Evolutionary conservation across 2,329 filamentous ascomycete genomes (phyloP), one percentile per base, ranked within the genome.

Genomic region (Aureobasidium sp.): DNA sequence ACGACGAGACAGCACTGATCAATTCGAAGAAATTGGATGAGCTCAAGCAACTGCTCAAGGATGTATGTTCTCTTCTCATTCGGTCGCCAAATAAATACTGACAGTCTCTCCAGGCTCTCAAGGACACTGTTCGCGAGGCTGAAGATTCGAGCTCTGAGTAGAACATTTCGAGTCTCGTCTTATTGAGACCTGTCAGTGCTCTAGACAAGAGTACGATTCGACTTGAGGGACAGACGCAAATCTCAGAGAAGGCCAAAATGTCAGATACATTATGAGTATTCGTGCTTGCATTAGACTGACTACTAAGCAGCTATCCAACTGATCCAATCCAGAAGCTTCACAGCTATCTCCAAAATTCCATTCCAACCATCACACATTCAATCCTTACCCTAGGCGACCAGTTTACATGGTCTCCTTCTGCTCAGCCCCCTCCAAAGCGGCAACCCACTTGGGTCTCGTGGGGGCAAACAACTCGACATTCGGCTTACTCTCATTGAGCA

Each of bases 1-100:
- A 90, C 69, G 86, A 90, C 56, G 79, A 86, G 65, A 83, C 85
- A 55, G 74, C 89, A 1, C 75, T 91, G 3, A 79, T 90, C 53
- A 88, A 89, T 68, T 84, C 85, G 62, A 83, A 80, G 59, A 88
- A 86, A 78, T 73, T 89, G 48, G 72, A 75, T 1, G 69, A 79
- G 55, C 73, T 91, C 59, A 89, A 90, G 71, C 67, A 72, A 52
- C 79, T 78, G 61, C 75, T 91, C 10, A 85, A 89, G 56, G 78
- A 83, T 48, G 86, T 87, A 66, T 57, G 68, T 56, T 24, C 27
- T 19, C 11, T 2, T 27, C 6, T 3, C 12, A 16, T 10, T 22
- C n/a, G 1, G 16, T 19, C 8, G n/a, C 6, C 7, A 12, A 4
- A 16, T 14, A 2, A 8, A 7, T 34, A 17, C 47, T 54, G 17